A percentile compares a stretch with the other conserved stretches of the same genome.
Conservation (phyloP, 1,284 basidiomycete species). For the Fistulinella staudtii region DNA sequence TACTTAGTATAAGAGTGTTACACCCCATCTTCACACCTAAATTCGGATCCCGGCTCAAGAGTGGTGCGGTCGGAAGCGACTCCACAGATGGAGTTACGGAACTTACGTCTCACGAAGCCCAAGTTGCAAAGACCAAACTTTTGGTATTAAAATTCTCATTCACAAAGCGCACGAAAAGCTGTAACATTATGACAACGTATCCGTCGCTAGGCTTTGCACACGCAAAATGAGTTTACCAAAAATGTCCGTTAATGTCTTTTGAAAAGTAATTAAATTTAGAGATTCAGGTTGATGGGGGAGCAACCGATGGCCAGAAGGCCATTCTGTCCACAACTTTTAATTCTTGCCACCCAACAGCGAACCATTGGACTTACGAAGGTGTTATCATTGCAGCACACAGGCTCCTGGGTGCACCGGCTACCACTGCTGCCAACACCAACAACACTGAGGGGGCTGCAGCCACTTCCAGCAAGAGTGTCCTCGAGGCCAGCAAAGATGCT, state of each 20-base stretch:
- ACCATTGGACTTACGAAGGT: conserved; percentile 5
- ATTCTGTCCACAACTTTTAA: conserved; percentile 11
- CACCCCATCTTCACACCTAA: no score
- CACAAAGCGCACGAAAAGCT: no score
- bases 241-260: background rate
- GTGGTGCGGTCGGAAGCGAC: no score
- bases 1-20: no score
- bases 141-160: no score
- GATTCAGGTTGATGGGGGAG: conserved; percentile 21
- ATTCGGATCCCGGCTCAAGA: no score
- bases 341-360: accelerated
- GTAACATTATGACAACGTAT: no score
- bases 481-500: background rate
- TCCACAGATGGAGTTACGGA: no score
- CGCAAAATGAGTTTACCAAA: no score
- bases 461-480: background rate
- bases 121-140: no score
- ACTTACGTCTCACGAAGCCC: no score
- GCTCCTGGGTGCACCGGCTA: conserved; percentile 12
- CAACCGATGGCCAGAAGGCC: conserved; percentile 31
- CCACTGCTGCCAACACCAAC: conserved; percentile 4
- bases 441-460: conserved; percentile 3
- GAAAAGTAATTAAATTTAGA: background rate
- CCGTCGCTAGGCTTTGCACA: no score
- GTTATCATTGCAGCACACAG: conserved; percentile 31